phyloP scores from a whole-genome alignment of 2,329 filamentous ascomycete species.

The Penicillium sp. region DNA sequence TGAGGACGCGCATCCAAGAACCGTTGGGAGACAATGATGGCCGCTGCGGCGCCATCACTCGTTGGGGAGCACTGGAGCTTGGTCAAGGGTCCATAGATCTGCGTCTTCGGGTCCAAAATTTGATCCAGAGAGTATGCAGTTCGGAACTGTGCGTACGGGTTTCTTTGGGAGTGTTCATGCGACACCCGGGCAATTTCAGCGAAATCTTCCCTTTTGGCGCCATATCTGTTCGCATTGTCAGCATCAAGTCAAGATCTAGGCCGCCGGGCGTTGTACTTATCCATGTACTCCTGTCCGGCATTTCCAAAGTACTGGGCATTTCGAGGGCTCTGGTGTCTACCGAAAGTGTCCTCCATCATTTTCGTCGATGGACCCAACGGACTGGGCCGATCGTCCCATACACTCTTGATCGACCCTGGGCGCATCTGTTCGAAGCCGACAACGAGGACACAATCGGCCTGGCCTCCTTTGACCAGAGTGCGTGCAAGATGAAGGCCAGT shows the following conservation, averaged over 20 bases:
- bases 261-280: constrained; percentile 58
- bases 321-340: constrained; percentile 74
- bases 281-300: constrained; percentile 89
- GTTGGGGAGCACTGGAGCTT: constrained; percentile 98
- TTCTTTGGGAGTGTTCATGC: constrained; percentile 82
- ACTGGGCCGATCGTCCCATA: constrained; percentile 80
- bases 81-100: constrained; percentile 81
- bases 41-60: constrained; percentile 85
- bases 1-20: constrained; percentile 87
- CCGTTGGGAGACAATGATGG: constrained; percentile 79
- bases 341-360: constrained; percentile 81
- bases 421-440: constrained; percentile 99
- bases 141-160: constrained; percentile 95
- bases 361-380: constrained; percentile 68
- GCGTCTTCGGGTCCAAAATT: constrained; percentile 64
- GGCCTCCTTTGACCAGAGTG: constrained; percentile 73
- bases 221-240: constrained; percentile 57
- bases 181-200: constrained; percentile 91
- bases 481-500: constrained; percentile 82
- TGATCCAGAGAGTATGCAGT: constrained; percentile 85
- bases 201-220: constrained; percentile 78
- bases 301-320: constrained; percentile 95
- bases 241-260: background rate
- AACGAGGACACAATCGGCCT: constrained; percentile 84
- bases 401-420: constrained; percentile 73